Base-by-base conservation (phyloP, 2,329 filamentous ascomycete species). In the Beauveria sp. region DNA sequence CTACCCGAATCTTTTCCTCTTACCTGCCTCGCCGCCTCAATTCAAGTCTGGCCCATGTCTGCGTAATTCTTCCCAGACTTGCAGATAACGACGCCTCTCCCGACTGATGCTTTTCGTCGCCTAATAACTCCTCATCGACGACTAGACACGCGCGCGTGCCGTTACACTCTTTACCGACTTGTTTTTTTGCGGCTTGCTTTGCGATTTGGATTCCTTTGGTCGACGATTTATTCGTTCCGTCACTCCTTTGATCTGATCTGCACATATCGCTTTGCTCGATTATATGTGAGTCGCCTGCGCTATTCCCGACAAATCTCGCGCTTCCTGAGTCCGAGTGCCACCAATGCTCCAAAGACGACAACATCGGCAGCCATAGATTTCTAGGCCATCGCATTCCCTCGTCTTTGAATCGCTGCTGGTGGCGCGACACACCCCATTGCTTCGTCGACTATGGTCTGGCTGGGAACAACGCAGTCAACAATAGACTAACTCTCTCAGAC, bases 211-310 rank as follows among this genome's bases (percentile, higher is more conserved):
- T 31, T 54, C 43, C 54, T 50, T 58, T 52, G 38, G 54, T 46
- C 58, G 42, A 62, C 61, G 46, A 62, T 49, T 54, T 54, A 34
- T 57, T 62, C 55, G 55, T 60, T 56, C 46, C 46, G 61, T 59
- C 60, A 62, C 52, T 62, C 60, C 49, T 62, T 62, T 62, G 51
- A 61, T 60, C 46, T 52, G 40, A 53, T 55, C 50, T 60, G 59
- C 59, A 61, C 50, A 61, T 61, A 61, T 61, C 28, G 49, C 49
- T 54, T 53, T 48, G 50, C 50, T 54, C 42, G 50, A 61, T 48
- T 61, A 61, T 49, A 61, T 61, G 59, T 61, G 48, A 53, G 59
- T 61, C 31, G 50, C 20, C 46, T 5, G 5, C 24, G 3, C 31
- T 3, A 38, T 18, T 18, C 31, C 24, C 28, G 28, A 59, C 24